These are phyloP conservation scores for Trametes polyzona DNA, from an alignment of 1,284 basidiomycete species.

Conservation along the genomic window DNA sequence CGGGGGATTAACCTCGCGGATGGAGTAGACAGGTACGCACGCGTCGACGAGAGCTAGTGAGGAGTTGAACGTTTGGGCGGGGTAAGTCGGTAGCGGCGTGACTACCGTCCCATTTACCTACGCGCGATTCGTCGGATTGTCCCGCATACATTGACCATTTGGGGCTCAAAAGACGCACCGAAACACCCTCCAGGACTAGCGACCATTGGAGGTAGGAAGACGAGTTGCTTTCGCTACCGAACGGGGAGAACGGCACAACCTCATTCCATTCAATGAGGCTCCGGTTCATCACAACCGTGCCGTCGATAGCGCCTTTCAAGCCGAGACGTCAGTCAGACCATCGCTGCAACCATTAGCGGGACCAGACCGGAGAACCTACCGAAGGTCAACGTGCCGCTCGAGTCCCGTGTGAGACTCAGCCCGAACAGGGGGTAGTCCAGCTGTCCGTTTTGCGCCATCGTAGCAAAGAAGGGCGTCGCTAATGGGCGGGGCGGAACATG, in stretches of 20 bases:
- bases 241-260: constrained; percentile 73
- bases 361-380: constrained; percentile 52
- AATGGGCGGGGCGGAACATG: constrained; percentile 3
- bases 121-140: constrained; percentile 5
- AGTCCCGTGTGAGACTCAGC: constrained; percentile 61
- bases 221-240: constrained; percentile 54
- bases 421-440: constrained; percentile 78
- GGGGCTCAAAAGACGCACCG: constrained; percentile 44
- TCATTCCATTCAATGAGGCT: constrained; percentile 71
- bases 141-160: neutral
- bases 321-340: neutral
- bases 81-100: constrained; percentile 69
- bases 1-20: neutral
- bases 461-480: constrained; percentile 71
- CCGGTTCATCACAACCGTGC: constrained; percentile 61
- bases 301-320: constrained; percentile 69
- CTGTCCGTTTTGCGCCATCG: constrained; percentile 61
- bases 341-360: too few relatives aligned
- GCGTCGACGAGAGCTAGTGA: constrained; percentile 81
- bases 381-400: constrained; percentile 63
- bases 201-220: constrained; percentile 86
- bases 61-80: constrained; percentile 53
- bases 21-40: constrained; percentile 45
- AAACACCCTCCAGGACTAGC: constrained; percentile 63
- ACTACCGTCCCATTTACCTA: constrained; percentile 67